A percentile compares a stretch with the other conserved stretches of the same genome.
phyloP scores from a whole-genome alignment of 1,139 yeast genomes.

The Protomyces pachydermus region DNA sequence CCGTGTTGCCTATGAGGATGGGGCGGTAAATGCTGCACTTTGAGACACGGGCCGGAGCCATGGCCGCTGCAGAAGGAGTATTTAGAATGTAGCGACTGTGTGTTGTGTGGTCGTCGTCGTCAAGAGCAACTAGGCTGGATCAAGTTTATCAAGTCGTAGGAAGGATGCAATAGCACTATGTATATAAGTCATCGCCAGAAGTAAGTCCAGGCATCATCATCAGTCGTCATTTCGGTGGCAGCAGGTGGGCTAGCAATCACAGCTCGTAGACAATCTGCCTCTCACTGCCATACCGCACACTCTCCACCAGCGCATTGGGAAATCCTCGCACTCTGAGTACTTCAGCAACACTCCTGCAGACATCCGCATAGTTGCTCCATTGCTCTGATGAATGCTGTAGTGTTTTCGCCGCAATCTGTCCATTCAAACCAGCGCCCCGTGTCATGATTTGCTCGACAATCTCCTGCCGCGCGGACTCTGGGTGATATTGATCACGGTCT shows the following conservation, averaged over 20 bases:
- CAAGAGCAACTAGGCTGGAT: no score
- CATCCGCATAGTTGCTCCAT: conserved; percentile 18
- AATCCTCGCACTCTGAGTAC: neutral
- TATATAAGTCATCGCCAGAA: no score
- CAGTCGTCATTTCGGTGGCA: no score
- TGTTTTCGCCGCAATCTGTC: conserved; percentile 2
- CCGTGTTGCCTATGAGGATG: conserved; percentile 27
- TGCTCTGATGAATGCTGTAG: conserved; percentile 17
- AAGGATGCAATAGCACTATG: no score
- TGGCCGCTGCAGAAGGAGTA: neutral
- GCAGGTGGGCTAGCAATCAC: neutral
- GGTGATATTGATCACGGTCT: conserved; percentile 15
- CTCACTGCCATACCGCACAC: neutral
- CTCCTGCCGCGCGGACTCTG: conserved; percentile 20
- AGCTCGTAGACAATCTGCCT: neutral
- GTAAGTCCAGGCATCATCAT: no score
- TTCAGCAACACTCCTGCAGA: conserved; percentile 11
- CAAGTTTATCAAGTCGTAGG: no score
- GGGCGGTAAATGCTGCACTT: conserved; percentile 26
- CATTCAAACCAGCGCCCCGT: conserved; percentile 6
- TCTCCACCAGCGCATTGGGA: neutral
- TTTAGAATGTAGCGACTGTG: no score
- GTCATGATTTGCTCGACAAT: conserved; percentile 7
- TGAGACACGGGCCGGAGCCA: conserved; percentile 26
- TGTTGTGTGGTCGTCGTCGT: no score